Base-by-base conservation (phyloP, 495 filamentous ascomycete species). In the Xanthoparmelia taractica region DNA sequence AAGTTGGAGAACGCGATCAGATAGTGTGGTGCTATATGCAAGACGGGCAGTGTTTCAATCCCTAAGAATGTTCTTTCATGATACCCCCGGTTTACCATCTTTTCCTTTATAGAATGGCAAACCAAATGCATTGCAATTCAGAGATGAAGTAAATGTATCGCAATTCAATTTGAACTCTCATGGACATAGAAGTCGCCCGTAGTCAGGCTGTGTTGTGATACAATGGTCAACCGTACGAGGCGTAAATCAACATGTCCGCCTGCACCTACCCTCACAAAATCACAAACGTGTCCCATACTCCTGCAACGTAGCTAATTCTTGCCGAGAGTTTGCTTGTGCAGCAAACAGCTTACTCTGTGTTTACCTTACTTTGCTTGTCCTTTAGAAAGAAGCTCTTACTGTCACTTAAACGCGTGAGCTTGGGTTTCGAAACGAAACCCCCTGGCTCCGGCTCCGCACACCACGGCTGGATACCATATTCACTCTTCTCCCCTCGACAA, bases 81-180 rank as follows among this genome's bases (percentile, higher is more conserved):
- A 62, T 62, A 62, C 60, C 60, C 60, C 52, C 29, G 13, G 37
- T 57, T 56, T 37, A 62, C 36, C 60, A 18, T 25, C 18, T 23
- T 45, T 4, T 11, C 33, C 10, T 17, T 47, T 40, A 43, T 45
- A 54, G 48, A 57, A 57, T 62, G 25, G 20, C 31, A 41, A 62
- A 13, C 29, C 52, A 52, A 27, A 37, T 54, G 48, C 27, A 43
- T 23, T 36, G n/a, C 34, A 31, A 31, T 29, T n/a, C 23, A 40
- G 8, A 15, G 8, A 15, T 15, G 18, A 20, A 13, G 5, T 20
- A 43, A 5, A 4, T 13, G 18, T 43, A 2, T 13, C 17, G 2
- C 40, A 15, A 25, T 12, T 48, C 25, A 5, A 31, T 31, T 36
- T 7, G 7, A 27, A 50, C 25, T 12, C 13, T 50, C 8, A 17